These are phyloP conservation scores for Trichoderma polysporum DNA, from an alignment of 2,329 filamentous ascomycete species.

Conservation along the genomic window DNA sequence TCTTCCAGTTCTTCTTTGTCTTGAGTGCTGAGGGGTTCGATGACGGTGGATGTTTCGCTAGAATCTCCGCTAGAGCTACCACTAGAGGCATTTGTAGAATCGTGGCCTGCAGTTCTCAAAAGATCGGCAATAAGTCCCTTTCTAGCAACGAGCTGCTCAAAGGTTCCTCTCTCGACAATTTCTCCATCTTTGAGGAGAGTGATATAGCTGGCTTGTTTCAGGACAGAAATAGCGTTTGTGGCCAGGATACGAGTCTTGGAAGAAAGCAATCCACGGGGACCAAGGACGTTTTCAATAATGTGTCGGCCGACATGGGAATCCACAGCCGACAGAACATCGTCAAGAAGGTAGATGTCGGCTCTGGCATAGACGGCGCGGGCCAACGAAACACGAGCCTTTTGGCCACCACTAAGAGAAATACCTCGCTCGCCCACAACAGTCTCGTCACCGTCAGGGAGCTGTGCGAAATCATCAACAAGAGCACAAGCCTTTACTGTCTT, in stretches of 20 bases:
- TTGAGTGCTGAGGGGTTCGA: constrained; percentile 48
- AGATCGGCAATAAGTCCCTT: constrained; percentile 86
- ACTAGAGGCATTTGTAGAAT: constrained; percentile 45
- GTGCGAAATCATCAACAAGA: constrained; percentile 83
- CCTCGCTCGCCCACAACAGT: constrained; percentile 96
- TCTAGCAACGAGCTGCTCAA: constrained; percentile 87
- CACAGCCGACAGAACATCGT: constrained; percentile 94
- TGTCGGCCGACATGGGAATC: constrained; percentile 96
- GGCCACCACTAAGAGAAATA: constrained; percentile 92
- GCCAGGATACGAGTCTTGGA: constrained; percentile 90
- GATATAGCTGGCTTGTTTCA: constrained; percentile 87
- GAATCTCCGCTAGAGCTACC: constrained; percentile 46
- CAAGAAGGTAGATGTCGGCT: constrained; percentile 92
- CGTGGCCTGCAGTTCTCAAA: constrained; percentile 71
- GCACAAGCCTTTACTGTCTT: constrained; percentile 90
- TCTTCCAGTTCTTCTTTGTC: constrained; percentile 71
- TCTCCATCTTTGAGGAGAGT: constrained; percentile 78
- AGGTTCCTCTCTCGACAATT: constrained; percentile 85
- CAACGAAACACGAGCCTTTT: constrained; percentile 90
- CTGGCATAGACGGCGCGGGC: constrained; percentile 94
- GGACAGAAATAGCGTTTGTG: constrained; percentile 90
- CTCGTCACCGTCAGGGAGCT: constrained; percentile 91
- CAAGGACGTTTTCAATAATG: constrained; percentile 91
- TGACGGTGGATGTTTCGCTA: constrained; percentile 59
- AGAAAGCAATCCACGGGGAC: constrained; percentile 74